Evolutionary conservation across 2,329 filamentous ascomycete species (phyloP), one percentile per base, ranked within the genome.

Genomic region (Scopulariopsis brevicaulis): DNA sequence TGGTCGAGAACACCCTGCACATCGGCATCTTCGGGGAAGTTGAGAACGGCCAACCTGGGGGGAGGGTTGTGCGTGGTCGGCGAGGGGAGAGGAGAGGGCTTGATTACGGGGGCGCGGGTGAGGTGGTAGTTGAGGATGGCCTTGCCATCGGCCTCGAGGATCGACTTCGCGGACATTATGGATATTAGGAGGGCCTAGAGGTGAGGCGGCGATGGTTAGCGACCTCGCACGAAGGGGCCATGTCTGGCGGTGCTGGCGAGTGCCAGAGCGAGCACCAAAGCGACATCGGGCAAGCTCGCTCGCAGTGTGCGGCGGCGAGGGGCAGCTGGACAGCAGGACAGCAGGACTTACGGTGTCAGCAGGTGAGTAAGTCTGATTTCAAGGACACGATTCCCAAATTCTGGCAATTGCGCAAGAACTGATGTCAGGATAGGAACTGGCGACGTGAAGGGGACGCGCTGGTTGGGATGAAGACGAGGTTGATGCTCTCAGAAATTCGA

Each of bases 41-140:
- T 81, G 72, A 99, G 84, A 64, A 90, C 91, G 59, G 93, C 93
- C 68, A 97, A 85, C 77, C 89, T 93, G 67, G 92, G 79, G 62
- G 94, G 86, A 66, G 94, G 79, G 80, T 97, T 97, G 86, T 99
- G 94, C 74, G 84, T 94, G 64, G 88, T 76, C 63, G 89, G 81
- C 65, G 82, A 73, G 66, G 92, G 90, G 59, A 97, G 90, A 77
- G 94, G 91, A 70, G 91, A 93, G 66, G 93, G 89, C 88, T 96
- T 97, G 85, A 99, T 96, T 74, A 96, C 88, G 65, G 91, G 87
- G 67, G 94, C 90, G 73, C 94, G 89, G 68, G 94, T 97, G 77
- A 99, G 91, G 83, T 97, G 94, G 84, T 97, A 99, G 89, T 96
- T 97, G 84, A 99, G 84, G 81, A 99, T 97, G 84, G 94, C 94